Conservation (phyloP, 1,284 basidiomycete species). For the Trichosporon asahii region DNA sequence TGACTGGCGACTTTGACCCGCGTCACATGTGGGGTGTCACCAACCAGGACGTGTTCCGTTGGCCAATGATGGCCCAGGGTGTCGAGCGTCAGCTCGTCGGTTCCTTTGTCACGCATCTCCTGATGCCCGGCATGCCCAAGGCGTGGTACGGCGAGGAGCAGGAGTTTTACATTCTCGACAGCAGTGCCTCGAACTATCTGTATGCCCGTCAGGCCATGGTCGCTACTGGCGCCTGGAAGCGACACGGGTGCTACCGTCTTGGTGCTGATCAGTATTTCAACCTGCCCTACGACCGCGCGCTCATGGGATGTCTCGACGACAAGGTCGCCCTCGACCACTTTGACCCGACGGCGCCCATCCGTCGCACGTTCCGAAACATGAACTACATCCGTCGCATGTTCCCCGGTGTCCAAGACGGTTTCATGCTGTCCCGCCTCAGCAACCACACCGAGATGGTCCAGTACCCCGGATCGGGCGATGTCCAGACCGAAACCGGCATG, state of each 20-base stretch:
- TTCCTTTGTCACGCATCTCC: slow-evolving; percentile 69
- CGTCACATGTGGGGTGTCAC: slow-evolving; percentile 82
- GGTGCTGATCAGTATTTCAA: slow-evolving; percentile 88
- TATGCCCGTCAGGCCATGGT: slow-evolving; percentile 84
- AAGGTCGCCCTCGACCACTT: slow-evolving; percentile 90
- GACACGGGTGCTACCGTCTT: slow-evolving; percentile 82
- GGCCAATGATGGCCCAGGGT: slow-evolving; percentile 80
- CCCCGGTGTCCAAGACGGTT: slow-evolving; percentile 76
- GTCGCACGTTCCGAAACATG: slow-evolving; percentile 70
- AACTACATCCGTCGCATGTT: slow-evolving; percentile 66
- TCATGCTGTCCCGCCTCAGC: slow-evolving; percentile 69
- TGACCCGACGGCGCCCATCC: slow-evolving; percentile 76
- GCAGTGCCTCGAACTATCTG: slow-evolving; percentile 78
- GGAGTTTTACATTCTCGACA: slow-evolving; percentile 75
- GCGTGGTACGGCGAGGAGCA: slow-evolving; percentile 88
- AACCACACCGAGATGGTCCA: slow-evolving; percentile 76
- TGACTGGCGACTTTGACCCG: slow-evolving; percentile 67
- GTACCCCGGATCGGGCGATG: slow-evolving; percentile 75
- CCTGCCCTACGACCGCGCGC: slow-evolving; percentile 71
- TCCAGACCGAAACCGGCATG: slow-evolving; percentile 75
- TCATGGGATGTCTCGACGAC: slow-evolving; percentile 76
- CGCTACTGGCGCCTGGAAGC: slow-evolving; percentile 77
- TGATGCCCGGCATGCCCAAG: slow-evolving; percentile 82
- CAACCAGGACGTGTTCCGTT: slow-evolving; percentile 89
- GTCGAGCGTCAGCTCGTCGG: slow-evolving; percentile 69